These are phyloP conservation scores for Pouteria glomerata DNA, from an alignment of 148 eudicot species.

Conservation along the genomic window DNA sequence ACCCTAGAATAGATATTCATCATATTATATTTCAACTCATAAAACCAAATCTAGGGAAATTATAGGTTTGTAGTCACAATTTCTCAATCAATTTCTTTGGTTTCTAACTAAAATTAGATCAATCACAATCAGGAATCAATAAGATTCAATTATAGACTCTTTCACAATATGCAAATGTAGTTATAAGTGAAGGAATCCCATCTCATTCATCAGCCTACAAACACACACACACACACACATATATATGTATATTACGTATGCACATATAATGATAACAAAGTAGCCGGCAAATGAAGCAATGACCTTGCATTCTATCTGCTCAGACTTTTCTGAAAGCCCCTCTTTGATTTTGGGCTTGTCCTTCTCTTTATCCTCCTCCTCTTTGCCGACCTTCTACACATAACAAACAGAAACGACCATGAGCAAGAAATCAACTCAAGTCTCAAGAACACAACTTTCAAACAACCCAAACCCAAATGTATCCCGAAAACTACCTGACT, in stretches of 20 bases:
- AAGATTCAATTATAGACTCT: background rate
- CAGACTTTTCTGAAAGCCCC: constrained; percentile 17
- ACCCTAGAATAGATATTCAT: background rate
- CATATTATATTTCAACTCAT: background rate
- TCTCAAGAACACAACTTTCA: background rate
- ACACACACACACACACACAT: background rate
- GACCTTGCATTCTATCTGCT: constrained; percentile 60
- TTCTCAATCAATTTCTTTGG: background rate
- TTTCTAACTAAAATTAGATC: background rate
- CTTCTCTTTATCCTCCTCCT: constrained; percentile 24
- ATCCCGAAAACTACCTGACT: constrained; percentile 31
- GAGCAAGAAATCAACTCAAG: background rate
- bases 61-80: background rate
- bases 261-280: background rate
- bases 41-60: background rate
- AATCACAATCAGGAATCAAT: background rate
- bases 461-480: background rate
- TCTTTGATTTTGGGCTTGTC: constrained; percentile 8
- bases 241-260: background rate
- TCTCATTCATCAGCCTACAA: background rate
- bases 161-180: background rate
- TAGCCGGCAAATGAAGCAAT: background rate
- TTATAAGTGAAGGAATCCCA: background rate
- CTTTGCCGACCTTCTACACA: constrained; percentile 19
- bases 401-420: background rate